Percentiles rank a stretch among this genome's conserved stretches.
Evolutionary conservation across 345 rosid species (phyloP).

Genomic region (Tarenaya hassleriana): DNA sequence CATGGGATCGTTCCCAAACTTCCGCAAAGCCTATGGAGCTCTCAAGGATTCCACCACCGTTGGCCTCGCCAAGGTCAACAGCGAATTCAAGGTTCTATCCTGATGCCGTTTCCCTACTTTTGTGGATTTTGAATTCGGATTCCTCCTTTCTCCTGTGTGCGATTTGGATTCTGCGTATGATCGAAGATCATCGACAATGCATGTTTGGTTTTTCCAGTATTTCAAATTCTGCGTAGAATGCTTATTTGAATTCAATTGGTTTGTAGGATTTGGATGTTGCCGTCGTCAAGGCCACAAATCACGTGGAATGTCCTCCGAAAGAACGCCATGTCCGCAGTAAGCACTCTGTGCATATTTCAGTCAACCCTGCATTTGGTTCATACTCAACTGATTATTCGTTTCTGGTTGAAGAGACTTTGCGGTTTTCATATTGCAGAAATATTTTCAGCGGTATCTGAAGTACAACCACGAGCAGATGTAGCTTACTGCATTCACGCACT

Average conservation of each 20-base stretch:
- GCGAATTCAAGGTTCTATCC: constrained; percentile 76
- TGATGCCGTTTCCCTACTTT: not conserved
- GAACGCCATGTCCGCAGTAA: constrained; percentile 95
- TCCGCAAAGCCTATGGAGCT: constrained; percentile 92
- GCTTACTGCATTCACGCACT: constrained; percentile 91
- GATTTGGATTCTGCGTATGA: not conserved
- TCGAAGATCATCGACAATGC: not conserved
- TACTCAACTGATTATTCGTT: not conserved
- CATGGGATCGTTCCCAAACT: constrained; percentile 77
- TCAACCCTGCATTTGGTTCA: no score
- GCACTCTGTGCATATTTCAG: constrained; percentile 18
- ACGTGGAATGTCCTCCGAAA: constrained; percentile 88
- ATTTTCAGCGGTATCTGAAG: constrained; percentile 75
- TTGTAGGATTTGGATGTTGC: constrained; percentile 93
- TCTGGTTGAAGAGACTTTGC: not conserved
- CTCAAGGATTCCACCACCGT: constrained; percentile 95
- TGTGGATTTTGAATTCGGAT: no score
- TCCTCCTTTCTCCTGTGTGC: no score
- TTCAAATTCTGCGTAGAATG: no score
- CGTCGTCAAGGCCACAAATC: constrained; percentile 92
- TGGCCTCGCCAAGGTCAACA: constrained; percentile 98
- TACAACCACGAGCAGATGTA: constrained; percentile 88
- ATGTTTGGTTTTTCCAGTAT: not conserved
- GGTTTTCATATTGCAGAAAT: constrained; percentile 39
- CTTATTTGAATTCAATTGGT: no score